Evolutionary conservation across 2,329 filamentous ascomycete species (phyloP).

Genomic region (Bertia moriformis): DNA sequence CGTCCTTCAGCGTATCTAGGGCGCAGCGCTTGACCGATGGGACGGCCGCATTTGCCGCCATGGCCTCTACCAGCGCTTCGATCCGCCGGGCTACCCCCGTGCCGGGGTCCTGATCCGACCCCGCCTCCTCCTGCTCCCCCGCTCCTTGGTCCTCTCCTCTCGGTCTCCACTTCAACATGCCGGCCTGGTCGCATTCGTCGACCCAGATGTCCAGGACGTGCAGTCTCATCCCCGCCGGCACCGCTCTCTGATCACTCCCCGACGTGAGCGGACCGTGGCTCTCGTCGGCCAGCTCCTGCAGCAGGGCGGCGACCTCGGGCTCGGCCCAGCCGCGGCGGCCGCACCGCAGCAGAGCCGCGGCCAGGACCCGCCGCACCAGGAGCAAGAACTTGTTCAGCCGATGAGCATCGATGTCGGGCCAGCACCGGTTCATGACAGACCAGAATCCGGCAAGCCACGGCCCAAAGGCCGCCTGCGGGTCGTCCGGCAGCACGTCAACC

Average conservation of each 20-base stretch:
- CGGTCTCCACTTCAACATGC: conserved; percentile 29
- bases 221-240: conserved; percentile 72
- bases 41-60: conserved; percentile 36
- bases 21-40: conserved; percentile 57
- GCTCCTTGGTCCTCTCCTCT: conserved; percentile 14
- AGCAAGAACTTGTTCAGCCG: conserved; percentile 88
- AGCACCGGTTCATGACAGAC: conserved; percentile 56
- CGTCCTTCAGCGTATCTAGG: conserved; percentile 58
- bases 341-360: conserved; percentile 40
- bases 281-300: conserved; percentile 15
- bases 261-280: conserved; percentile 22
- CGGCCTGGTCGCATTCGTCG: conserved; percentile 69
- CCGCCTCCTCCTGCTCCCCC: conserved; percentile 16
- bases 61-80: conserved; percentile 32
- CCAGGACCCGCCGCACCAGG: conserved; percentile 65
- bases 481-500: conserved; percentile 37
- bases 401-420: conserved; percentile 56
- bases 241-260: conserved; percentile 27
- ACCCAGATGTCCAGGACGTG: conserved; percentile 85
- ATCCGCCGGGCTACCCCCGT: conserved; percentile 36
- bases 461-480: conserved; percentile 17
- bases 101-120: conserved; percentile 22
- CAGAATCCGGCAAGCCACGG: conserved; percentile 52
- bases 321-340: conserved; percentile 18
- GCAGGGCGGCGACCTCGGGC: conserved; percentile 8